phyloP scores from a whole-genome alignment of 2,329 filamentous ascomycete genomes.

The Fusarium pseudoanthophilum region DNA sequence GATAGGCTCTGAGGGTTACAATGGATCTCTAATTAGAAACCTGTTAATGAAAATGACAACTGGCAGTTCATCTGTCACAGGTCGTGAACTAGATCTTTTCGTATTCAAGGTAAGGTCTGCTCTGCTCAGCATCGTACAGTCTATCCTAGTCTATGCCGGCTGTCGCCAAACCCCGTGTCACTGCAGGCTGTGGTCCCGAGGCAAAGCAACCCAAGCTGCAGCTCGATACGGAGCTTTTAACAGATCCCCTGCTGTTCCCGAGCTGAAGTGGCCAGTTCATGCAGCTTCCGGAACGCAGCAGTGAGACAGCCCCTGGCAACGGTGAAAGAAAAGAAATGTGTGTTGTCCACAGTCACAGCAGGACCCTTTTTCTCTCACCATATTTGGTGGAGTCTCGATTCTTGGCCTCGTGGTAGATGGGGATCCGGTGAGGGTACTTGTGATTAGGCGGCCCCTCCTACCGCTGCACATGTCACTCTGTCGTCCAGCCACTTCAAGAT shows the following conservation, averaged over 20 bases:
- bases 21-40: constrained; percentile 21
- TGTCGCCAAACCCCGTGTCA: constrained; percentile 5
- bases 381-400: constrained; percentile 16
- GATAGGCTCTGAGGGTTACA: not conserved
- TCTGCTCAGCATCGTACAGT: not conserved
- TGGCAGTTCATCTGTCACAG: constrained; percentile 18
- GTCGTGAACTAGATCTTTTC: constrained; percentile 3
- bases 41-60: constrained; percentile 9
- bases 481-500: constrained; percentile 24
- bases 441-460: constrained; percentile 10
- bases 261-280: constrained; percentile 39
- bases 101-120: not conserved
- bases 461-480: constrained; percentile 21
- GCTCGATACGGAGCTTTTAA: constrained; percentile 5
- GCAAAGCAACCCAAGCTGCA: constrained; percentile 21
- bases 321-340: constrained; percentile 5
- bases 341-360: constrained; percentile 13
- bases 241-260: constrained; percentile 5
- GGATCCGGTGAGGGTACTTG: constrained; percentile 9
- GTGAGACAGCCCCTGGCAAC: constrained; percentile 10
- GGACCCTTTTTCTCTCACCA: constrained; percentile 19
- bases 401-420: constrained; percentile 29
- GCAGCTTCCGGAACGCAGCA: constrained; percentile 29
- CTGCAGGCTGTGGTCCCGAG: constrained; percentile 2
- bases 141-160: not conserved